Conservation (phyloP, 176 grass and related monocot genomes). For the Rhynchospora breviuscula region DNA sequence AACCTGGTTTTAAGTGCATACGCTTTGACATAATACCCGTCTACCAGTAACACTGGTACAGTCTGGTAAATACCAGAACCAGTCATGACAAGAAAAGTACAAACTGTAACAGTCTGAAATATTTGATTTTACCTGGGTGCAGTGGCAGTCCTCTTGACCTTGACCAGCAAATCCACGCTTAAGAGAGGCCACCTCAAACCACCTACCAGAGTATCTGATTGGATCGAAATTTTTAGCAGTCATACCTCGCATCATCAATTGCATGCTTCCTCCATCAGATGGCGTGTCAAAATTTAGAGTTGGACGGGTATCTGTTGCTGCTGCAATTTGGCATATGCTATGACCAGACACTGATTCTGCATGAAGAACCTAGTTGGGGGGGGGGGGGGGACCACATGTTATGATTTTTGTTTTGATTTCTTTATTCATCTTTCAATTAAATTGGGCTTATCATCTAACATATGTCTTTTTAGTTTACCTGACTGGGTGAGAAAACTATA, state of each 20-base stretch:
- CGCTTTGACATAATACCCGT: neutral
- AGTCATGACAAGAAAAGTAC: neutral
- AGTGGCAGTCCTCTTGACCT: conserved; percentile 92
- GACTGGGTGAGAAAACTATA: conserved; percentile 42
- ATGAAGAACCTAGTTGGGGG: conserved; percentile 54
- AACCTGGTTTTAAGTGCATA: neutral
- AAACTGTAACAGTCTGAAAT: neutral
- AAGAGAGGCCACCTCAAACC: conserved; percentile 89
- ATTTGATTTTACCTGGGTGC: conserved; percentile 57
- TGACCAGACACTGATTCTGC: conserved; percentile 30
- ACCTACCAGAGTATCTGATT: conserved; percentile 84
- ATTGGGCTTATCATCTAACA: neutral
- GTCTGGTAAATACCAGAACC: neutral
- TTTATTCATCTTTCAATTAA: neutral
- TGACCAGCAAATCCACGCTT: conserved; percentile 90
- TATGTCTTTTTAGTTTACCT: conserved; percentile 35
- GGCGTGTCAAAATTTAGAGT: conserved; percentile 39
- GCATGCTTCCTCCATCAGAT: conserved; percentile 28
- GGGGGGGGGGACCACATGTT: conserved; percentile 21
- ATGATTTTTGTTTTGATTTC: conserved; percentile 3
- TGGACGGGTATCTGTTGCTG: conserved; percentile 21
- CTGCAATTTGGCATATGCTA: conserved; percentile 55
- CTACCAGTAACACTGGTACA: neutral
- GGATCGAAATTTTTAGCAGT: conserved; percentile 86
- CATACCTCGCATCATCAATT: conserved; percentile 76